Conservation (phyloP, 768 basidiomycete species). For the Tylopilus subfusipes region DNA sequence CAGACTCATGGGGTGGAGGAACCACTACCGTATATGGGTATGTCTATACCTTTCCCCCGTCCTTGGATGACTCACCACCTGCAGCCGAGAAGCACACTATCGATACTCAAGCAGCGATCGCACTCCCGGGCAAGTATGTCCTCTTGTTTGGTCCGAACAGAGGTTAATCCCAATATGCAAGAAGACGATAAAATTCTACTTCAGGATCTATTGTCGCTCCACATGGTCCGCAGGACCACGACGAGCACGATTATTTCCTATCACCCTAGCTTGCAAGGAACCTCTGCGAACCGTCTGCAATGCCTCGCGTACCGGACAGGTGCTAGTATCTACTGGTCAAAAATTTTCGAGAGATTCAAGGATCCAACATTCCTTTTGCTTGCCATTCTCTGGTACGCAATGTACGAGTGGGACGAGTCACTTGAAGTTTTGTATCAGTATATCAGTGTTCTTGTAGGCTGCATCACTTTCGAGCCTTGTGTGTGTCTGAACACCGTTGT, state of each 20-base stretch:
- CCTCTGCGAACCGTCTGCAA: constrained; percentile 26
- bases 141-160: background rate
- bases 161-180: background rate
- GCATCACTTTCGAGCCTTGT: background rate
- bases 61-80: background rate
- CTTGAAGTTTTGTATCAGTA: constrained; percentile 49
- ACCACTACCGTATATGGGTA: constrained; percentile 13
- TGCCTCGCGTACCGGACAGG: constrained; percentile 25
- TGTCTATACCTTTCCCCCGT: background rate
- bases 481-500: background rate
- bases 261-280: constrained; percentile 23
- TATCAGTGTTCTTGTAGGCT: constrained; percentile 44
- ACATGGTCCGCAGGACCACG: constrained; percentile 34
- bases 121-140: constrained; percentile 16
- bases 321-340: constrained; percentile 36
- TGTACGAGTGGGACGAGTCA: constrained; percentile 62
- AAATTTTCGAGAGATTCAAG: constrained; percentile 25
- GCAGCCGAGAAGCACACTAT: constrained; percentile 21
- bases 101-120: constrained; percentile 31
- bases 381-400: constrained; percentile 53
- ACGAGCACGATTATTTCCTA: constrained; percentile 36
- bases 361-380: constrained; percentile 35
- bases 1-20: background rate
- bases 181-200: constrained; percentile 22
- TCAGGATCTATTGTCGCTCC: constrained; percentile 36